Base-by-base conservation (phyloP, 257 asterid genomes). In the Voacanga thouarsii region DNA sequence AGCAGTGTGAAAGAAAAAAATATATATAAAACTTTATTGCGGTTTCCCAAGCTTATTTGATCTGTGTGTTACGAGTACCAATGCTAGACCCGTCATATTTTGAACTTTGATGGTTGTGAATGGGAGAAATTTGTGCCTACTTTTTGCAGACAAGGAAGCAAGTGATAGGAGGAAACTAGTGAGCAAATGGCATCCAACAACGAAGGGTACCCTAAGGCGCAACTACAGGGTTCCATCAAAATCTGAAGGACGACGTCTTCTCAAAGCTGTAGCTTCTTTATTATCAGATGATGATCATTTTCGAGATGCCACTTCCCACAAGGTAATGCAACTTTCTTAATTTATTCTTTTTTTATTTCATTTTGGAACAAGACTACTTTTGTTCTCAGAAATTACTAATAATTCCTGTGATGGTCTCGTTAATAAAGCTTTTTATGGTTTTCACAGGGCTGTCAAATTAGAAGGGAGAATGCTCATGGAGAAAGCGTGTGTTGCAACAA, bases 171-270 rank as follows among this genome's bases (percentile, higher is more conserved):
- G 97, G 88, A 94, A 92, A 82, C 74, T 94, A 69, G 95, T 87
- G 79, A 88, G 99, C 88, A 92, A 94, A 87, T 94, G 99, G 99
- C 99, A 94, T 82, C 97, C 97, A 15, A 94, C 99, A 53, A 94
- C 99, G 12, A 94, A 92, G 85, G 97, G 97, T 53, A 94, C 96
- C 72, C 94, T 94, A 0, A 89, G 89, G 85, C 97, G 99, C 82
- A 91, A 91, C 72, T 94, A 92, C 88, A 86, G 97, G 79, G 82
- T 92, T 37, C 90, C 89, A n/a, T 92, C 97, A 56, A 91, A 90
- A 84, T 66, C 96, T 39, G 97, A 92, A 81, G 99, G 99, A 30
- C 87, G 86, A 49, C 94, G 94, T 75, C 88, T 94, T 59, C 97
- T 94, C 56, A 94, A 63, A 83, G 89, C 91, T 76, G 56, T 94